phyloP scores from a whole-genome alignment of 345 rosid genomes.

The Gossypium mustelinum region DNA sequence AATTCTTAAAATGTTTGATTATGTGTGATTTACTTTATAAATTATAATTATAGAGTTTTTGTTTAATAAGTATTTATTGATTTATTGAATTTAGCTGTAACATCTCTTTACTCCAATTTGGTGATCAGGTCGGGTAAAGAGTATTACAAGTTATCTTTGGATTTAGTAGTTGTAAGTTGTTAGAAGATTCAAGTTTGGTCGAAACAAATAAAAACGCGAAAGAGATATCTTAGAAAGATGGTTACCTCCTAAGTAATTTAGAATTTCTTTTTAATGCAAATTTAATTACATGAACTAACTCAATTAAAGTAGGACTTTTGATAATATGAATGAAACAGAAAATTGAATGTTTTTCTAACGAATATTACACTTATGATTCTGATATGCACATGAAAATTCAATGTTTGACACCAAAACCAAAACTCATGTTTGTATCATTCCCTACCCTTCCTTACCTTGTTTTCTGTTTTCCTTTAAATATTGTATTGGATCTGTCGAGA shows the following conservation, averaged over 20 bases:
- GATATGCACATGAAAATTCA: slow-evolving; percentile 44
- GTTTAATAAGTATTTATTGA: no score
- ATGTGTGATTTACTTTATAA: no score
- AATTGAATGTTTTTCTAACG: not conserved
- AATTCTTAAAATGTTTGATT: no score
- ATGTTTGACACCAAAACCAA: slow-evolving; percentile 41
- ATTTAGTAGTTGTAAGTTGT: not conserved
- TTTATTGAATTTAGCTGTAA: no score
- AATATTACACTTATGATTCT: not conserved
- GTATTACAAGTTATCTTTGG: no score
- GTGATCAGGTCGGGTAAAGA: no score
- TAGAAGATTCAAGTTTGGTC: not conserved
- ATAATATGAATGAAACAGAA: not conserved
- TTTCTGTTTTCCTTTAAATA: not conserved
- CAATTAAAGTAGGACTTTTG: not conserved
- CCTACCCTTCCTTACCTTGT: not conserved
- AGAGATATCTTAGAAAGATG: not conserved
- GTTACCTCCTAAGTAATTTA: not conserved
- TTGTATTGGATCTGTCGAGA: not conserved
- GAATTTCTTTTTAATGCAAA: no score
- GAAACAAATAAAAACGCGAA: not conserved
- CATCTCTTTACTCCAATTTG: no score
- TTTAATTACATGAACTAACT: no score
- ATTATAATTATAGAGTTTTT: no score
- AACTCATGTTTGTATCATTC: slow-evolving; percentile 31